These are phyloP conservation scores for Trichoderma brevicompactum DNA, from an alignment of 2,329 filamentous ascomycete species.

Conservation along the genomic window DNA sequence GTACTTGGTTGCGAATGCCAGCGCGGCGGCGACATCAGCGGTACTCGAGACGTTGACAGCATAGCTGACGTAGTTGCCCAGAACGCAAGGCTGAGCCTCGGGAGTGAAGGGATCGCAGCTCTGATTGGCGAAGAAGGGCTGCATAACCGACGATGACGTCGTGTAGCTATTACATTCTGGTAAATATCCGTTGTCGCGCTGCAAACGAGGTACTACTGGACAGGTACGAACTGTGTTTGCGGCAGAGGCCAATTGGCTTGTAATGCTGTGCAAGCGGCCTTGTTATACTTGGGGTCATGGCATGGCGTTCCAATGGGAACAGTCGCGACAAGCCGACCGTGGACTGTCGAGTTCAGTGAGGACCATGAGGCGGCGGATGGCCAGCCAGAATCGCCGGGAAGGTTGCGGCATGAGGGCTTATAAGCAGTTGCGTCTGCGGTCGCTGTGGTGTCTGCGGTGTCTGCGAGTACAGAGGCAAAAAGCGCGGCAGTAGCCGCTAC, in stretches of 20 bases:
- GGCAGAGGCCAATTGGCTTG: conserved; percentile 50
- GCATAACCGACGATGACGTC: conserved; percentile 38
- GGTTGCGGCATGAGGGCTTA: background rate
- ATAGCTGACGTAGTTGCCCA: conserved; percentile 49
- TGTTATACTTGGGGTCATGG: conserved; percentile 54
- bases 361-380: background rate
- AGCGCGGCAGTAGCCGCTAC: conserved; percentile 6
- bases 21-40: conserved; percentile 41
- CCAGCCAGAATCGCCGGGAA: conserved; percentile 7
- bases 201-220: background rate
- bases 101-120: conserved; percentile 44
- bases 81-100: conserved; percentile 44
- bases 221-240: conserved; percentile 44
- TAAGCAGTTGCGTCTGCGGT: background rate
- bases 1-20: conserved; percentile 39
- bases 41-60: conserved; percentile 40
- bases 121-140: conserved; percentile 35
- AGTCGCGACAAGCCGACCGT: conserved; percentile 55
- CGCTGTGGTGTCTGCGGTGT: background rate
- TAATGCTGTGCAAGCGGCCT: conserved; percentile 48
- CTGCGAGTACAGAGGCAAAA: background rate
- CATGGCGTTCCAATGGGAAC: conserved; percentile 56
- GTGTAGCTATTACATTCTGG: background rate
- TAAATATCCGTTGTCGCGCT: background rate
- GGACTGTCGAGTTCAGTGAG: conserved; percentile 54